These are phyloP conservation scores for Steccherinum ochraceum DNA, from an alignment of 768 basidiomycete species.

Conservation along the genomic window DNA sequence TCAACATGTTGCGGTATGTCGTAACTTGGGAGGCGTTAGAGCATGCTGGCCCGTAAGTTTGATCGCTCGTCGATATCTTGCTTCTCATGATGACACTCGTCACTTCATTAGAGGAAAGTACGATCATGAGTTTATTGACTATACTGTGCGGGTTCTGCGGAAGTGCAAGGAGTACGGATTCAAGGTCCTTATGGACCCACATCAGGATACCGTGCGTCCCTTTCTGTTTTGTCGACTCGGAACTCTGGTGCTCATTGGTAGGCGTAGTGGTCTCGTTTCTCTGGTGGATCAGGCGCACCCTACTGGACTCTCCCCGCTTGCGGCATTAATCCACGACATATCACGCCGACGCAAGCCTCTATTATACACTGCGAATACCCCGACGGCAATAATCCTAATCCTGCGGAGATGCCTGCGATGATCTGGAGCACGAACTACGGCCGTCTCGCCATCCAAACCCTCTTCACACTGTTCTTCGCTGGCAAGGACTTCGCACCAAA, in stretches of 20 bases:
- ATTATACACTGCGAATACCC: conserved; percentile 91
- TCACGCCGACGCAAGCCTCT: conserved; percentile 81
- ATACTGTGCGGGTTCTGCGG: conserved; percentile 77
- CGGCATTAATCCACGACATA: conserved; percentile 80
- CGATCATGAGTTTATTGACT: conserved; percentile 90
- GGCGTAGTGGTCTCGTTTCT: conserved; percentile 92
- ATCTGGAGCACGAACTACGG: conserved; percentile 96
- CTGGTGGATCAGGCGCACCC: conserved; percentile 91
- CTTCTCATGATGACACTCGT: conserved; percentile 6
- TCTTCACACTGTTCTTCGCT: conserved; percentile 94
- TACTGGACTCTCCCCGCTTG: conserved; percentile 91
- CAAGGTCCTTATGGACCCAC: conserved; percentile 88
- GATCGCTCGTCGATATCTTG: not conserved
- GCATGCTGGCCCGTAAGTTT: conserved; percentile 88
- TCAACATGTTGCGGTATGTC: conserved; percentile 76
- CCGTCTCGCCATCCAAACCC: conserved; percentile 77
- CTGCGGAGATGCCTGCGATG: conserved; percentile 82
- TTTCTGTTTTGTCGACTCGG: not conserved
- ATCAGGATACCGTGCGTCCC: conserved; percentile 83
- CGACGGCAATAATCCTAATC: conserved; percentile 50
- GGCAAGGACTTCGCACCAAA: conserved; percentile 86
- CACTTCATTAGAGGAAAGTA: conserved; percentile 62
- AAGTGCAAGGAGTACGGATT: conserved; percentile 94
- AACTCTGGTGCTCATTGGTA: too few species aligned
- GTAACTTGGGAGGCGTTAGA: conserved; percentile 96